Conservation (phyloP, 805 yeast species). For the Yamadazyma sp. region DNA sequence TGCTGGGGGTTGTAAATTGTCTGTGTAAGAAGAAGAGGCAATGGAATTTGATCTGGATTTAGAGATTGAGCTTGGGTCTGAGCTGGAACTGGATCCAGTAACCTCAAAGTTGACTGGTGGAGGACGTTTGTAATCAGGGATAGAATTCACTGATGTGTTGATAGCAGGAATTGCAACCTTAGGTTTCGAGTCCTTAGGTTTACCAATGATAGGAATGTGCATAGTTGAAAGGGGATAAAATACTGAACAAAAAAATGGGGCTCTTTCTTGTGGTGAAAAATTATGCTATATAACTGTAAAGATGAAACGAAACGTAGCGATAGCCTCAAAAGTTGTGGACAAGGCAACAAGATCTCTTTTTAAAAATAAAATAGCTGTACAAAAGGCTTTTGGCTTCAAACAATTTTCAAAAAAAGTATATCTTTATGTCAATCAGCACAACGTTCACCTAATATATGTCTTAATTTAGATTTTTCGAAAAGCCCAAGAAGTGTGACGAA, state of each 20-base stretch:
- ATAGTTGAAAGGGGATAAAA: neutral
- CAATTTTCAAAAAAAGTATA: neutral
- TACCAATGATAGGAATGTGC: slow-evolving; percentile 9
- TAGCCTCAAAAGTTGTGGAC: slow-evolving; percentile 7
- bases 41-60: slow-evolving; percentile 11
- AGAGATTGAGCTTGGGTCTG: slow-evolving; percentile 7
- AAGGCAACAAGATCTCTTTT: slow-evolving; percentile 2
- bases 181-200: slow-evolving; percentile 1
- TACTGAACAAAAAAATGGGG: no score
- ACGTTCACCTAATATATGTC: neutral
- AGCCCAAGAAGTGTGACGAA: slow-evolving; percentile 2
- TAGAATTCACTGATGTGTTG: neutral
- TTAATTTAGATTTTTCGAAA: neutral
- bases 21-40: slow-evolving; percentile 1
- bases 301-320: neutral
- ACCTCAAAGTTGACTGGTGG: slow-evolving; percentile 8
- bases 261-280: neutral
- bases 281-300: slow-evolving; percentile 1
- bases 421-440: no score
- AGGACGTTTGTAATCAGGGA: slow-evolving; percentile 11
- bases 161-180: slow-evolving; percentile 3
- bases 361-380: neutral
- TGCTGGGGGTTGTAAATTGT: neutral
- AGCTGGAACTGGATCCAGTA: slow-evolving; percentile 7
- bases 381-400: neutral